Evolutionary conservation across 176 grass and related monocot species (phyloP).

Genomic region (Lolium multiflorum): DNA sequence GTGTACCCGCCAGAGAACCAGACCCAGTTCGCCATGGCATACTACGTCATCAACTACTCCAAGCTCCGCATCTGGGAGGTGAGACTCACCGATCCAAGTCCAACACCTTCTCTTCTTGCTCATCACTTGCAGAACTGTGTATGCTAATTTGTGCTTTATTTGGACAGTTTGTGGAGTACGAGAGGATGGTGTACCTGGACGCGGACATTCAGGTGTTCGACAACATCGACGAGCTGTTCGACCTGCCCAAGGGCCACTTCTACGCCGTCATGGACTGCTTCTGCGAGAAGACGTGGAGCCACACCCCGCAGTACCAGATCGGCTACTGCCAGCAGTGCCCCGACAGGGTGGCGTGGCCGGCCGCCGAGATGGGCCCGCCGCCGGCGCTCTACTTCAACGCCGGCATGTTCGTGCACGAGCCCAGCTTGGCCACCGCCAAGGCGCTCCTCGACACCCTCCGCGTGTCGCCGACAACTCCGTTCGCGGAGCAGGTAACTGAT

Average conservation of each 20-base stretch:
- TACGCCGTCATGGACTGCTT: constrained; percentile 97
- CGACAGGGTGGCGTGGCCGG: constrained; percentile 74
- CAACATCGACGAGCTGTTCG: constrained; percentile 85
- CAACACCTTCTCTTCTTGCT: background rate
- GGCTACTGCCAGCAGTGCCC: constrained; percentile 92
- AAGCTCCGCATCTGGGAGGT: constrained; percentile 98
- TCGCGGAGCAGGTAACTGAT: constrained; percentile 74
- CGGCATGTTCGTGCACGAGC: constrained; percentile 92
- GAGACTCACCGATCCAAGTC: background rate
- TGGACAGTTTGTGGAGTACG: constrained; percentile 80
- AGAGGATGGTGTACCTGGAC: constrained; percentile 91
- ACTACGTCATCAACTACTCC: constrained; percentile 97
- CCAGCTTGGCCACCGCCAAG: constrained; percentile 67
- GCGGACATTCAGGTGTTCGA: constrained; percentile 91
- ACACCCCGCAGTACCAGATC: constrained; percentile 81
- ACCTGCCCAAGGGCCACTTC: constrained; percentile 72
- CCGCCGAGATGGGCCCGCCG: constrained; percentile 68
- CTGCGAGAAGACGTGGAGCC: constrained; percentile 95
- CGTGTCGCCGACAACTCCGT: constrained; percentile 58
- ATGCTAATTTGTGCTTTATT: background rate
- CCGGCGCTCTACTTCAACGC: constrained; percentile 97
- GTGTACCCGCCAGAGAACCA: constrained; percentile 90
- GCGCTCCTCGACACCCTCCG: constrained; percentile 59
- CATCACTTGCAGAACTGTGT: too few species aligned
- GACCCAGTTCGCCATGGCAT: constrained; percentile 91